Percentiles rank a stretch among this genome's conserved stretches.
These are phyloP conservation scores for Kwoniella pini DNA, from an alignment of 768 basidiomycete genomes.

Conservation along the genomic window DNA sequence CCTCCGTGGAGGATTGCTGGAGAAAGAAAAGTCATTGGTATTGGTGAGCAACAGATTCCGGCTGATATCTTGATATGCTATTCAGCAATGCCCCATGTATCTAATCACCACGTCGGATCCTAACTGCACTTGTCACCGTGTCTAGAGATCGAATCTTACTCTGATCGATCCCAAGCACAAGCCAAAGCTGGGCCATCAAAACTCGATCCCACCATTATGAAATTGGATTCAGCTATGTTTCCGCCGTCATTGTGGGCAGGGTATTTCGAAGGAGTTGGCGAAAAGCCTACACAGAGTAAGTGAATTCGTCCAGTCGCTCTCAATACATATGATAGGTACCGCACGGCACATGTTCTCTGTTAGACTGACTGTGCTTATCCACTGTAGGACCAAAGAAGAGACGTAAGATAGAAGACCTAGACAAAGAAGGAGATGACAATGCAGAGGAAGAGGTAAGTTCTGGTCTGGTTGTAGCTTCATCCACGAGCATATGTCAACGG, in stretches of 20 bases:
- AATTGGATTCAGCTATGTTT: conserved; percentile 38
- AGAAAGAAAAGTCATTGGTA: conserved; percentile 38
- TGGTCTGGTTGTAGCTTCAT: no score
- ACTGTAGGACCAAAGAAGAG: conserved; percentile 15
- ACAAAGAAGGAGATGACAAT: conserved; percentile 26
- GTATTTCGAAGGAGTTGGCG: conserved; percentile 35
- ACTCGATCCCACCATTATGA: conserved; percentile 27
- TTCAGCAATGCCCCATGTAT: no score
- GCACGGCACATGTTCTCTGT: no score
- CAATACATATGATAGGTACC: no score
- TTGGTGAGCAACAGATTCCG: conserved; percentile 30
- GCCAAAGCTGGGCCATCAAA: conserved; percentile 11
- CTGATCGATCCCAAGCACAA: conserved; percentile 30
- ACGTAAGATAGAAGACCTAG: conserved; percentile 14
- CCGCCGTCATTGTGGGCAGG: conserved; percentile 41
- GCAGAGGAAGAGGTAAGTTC: conserved; percentile 36
- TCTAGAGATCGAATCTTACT: conserved; percentile 50
- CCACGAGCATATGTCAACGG: no score
- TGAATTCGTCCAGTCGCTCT: background rate
- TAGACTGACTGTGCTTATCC: no score
- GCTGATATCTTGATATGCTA: no score
- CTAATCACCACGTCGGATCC: no score
- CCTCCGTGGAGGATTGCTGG: conserved; percentile 41
- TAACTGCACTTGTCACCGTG: no score
- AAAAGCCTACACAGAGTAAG: conserved; percentile 20